These are phyloP conservation scores for Schwanniomyces vanrijiae DNA, from an alignment of 805 yeast species.

Conservation along the genomic window DNA sequence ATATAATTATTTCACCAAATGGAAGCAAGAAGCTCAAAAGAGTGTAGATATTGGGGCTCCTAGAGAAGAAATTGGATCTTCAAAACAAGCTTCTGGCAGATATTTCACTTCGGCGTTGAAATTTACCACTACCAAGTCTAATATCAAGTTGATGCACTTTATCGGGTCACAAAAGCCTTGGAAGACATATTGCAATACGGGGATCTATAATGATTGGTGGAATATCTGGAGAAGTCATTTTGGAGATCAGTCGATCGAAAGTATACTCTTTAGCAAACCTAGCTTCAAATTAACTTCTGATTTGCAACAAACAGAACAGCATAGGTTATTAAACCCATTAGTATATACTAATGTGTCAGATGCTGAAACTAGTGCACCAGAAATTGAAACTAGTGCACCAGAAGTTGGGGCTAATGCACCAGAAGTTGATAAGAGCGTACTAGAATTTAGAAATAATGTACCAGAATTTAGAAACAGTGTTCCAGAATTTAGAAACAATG, in stretches of 20 bases:
- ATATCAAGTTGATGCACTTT: constrained; percentile 59
- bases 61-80: not conserved
- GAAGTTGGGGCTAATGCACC: no score
- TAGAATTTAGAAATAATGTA: no score
- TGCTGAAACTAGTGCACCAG: constrained; percentile 6
- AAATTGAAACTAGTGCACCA: constrained; percentile 8
- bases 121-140: constrained; percentile 15
- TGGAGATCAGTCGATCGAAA: constrained; percentile 21
- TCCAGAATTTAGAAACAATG: no score
- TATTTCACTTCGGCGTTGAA: constrained; percentile 21
- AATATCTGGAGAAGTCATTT: constrained; percentile 32
- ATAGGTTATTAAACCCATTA: not conserved
- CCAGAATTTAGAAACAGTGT: no score
- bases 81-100: not conserved
- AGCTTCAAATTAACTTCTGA: not conserved
- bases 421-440: no score
- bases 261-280: constrained; percentile 8
- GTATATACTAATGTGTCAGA: not conserved
- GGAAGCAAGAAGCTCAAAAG: not conserved
- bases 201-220: constrained; percentile 39
- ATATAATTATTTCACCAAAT: constrained; percentile 44
- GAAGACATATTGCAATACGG: constrained; percentile 23
- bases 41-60: not conserved
- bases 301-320: not conserved
- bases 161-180: constrained; percentile 68